These are phyloP conservation scores for Gardenia jasminoides DNA, from an alignment of 257 asterid genomes.

Conservation along the genomic window DNA sequence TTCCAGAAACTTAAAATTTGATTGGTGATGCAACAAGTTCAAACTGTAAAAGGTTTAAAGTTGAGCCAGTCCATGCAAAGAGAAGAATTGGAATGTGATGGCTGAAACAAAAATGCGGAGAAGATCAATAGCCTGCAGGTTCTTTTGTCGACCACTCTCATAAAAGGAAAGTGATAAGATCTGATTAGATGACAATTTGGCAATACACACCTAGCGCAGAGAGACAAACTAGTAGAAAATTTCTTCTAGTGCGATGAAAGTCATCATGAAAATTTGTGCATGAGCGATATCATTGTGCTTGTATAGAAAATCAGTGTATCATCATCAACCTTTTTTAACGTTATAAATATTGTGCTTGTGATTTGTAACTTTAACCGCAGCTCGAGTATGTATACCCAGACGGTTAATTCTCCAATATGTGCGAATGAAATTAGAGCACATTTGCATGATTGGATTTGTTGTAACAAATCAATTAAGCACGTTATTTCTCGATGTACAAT, in stretches of 20 bases:
- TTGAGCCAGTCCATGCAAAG: neutral
- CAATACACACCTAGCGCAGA: neutral
- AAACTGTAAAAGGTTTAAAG: neutral
- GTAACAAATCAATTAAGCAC: neutral
- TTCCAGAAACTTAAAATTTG: too few species aligned
- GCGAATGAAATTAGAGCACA: neutral
- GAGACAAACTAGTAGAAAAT: constrained; percentile 6
- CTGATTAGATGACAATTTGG: constrained; percentile 8
- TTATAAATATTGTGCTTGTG: constrained; percentile 4
- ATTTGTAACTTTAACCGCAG: neutral
- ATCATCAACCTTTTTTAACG: neutral
- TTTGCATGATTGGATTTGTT: neutral
- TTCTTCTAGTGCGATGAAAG: constrained; percentile 11
- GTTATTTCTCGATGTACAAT: neutral
- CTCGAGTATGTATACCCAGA: neutral
- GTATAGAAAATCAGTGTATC: constrained; percentile 6
- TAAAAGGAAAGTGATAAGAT: neutral
- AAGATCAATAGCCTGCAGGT: neutral
- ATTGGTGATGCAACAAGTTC: too few species aligned
- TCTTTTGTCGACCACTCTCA: constrained; percentile 4
- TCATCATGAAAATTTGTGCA: constrained; percentile 41
- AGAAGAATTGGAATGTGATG: neutral
- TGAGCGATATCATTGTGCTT: constrained; percentile 33
- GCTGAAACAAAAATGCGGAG: neutral
- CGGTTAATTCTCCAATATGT: neutral